These are phyloP conservation scores for Fusarium chlamydosporum DNA, from an alignment of 2,329 filamentous ascomycete genomes.

Conservation along the genomic window DNA sequence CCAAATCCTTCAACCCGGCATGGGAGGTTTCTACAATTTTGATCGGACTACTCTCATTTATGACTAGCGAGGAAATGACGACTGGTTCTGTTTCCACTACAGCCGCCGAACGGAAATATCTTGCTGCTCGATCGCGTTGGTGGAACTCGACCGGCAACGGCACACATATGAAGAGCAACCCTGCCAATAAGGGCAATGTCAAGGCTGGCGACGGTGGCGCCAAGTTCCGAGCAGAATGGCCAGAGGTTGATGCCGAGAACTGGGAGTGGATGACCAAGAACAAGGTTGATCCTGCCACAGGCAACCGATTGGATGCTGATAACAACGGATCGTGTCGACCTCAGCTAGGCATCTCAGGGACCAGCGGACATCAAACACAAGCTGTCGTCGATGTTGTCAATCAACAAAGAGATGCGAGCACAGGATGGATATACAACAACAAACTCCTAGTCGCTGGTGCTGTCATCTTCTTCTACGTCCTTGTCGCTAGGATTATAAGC, in stretches of 20 bases:
- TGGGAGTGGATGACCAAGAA: conserved; percentile 91
- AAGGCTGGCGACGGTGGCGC: conserved; percentile 92
- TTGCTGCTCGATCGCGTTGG: conserved; percentile 86
- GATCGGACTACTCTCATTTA: conserved; percentile 94
- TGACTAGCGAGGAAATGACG: conserved; percentile 99
- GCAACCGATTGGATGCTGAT: conserved; percentile 67
- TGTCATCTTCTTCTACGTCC: conserved; percentile 83
- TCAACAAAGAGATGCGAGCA: conserved; percentile 83
- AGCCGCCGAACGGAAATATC: conserved; percentile 80
- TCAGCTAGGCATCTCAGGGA: conserved; percentile 70
- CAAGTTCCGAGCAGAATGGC: conserved; percentile 92
- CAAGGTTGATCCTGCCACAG: conserved; percentile 82
- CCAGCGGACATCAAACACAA: conserved; percentile 75
- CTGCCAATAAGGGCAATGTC: conserved; percentile 79
- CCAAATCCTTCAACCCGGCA: conserved; percentile 96
- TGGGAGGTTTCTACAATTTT: conserved; percentile 99
- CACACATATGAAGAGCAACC: conserved; percentile 70
- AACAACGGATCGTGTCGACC: conserved; percentile 67
- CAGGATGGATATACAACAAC: conserved; percentile 85
- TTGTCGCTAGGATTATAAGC: conserved; percentile 81
- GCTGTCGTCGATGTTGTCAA: conserved; percentile 82
- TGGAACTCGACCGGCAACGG: conserved; percentile 97
- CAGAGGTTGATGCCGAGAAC: conserved; percentile 89
- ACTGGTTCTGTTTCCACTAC: conserved; percentile 88
- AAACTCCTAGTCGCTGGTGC: conserved; percentile 80